Evolutionary conservation across 495 filamentous ascomycete genomes (phyloP), one percentile per base, ranked within the genome.

Genomic region (Niebla homalea): DNA sequence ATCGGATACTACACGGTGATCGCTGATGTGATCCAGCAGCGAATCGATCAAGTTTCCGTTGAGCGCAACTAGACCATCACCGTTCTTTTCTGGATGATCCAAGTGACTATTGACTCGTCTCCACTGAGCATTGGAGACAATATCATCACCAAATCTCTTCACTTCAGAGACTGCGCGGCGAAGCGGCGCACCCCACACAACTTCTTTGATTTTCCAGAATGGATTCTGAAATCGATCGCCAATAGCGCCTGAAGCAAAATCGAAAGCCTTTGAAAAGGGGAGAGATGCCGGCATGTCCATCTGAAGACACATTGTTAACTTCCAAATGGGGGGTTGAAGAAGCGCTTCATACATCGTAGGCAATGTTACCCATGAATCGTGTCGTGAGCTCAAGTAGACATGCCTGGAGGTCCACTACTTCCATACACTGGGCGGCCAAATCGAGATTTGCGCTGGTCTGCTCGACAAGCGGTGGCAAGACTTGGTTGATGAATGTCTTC

Each of bases 151-250:
- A 56, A 76, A 80, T 2, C 51, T 55, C 39, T 72, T 75, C 42
- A 80, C 67, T 10, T 64, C 58, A 20, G 53, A 45, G 1, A 80
- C 58, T 1, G 73, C 69, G 8, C 57, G 61, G 49, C 70, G 69
- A 15, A 81, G 66, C 38, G 50, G 58, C 23, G 53, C 44, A 1
- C 76, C 77, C 15, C 70, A 58, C 23, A 80, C 57, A 16, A 67
- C 51, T 43, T 80, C 77, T 15, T 73, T 80, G 37, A 77, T 35
- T 19, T 59, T 68, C 71, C 74, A 81, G 25, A 80, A 58, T 0
- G 77, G 77, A 54, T 81, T 80, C 53, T 81, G 77, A 46, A 81
- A 80, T 14, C 77, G 70, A 47, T 75, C 67, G 36, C 76, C 74
- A 2, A 72, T 78, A n/a, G 56, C 64, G 12, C 75, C 76, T 0